Evolutionary conservation across 2,329 filamentous ascomycete species (phyloP), one percentile per base, ranked within the genome.

Genomic region (Cladosporium sp.): DNA sequence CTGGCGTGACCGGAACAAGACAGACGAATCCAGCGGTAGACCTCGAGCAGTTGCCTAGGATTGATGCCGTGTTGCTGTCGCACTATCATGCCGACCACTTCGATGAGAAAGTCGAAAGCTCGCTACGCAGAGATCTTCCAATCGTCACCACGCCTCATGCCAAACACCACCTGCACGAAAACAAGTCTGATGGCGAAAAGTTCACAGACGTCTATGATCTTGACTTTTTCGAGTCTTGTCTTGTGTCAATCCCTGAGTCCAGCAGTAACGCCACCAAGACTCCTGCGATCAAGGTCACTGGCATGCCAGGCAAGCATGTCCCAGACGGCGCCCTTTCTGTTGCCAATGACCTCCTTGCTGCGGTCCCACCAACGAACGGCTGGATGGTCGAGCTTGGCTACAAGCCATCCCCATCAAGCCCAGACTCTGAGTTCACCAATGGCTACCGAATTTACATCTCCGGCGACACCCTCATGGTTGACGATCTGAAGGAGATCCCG

Each of bases 111-210:
- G 77, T 80, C 24, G 78, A 80, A 61, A 66, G 63, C 1, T 73
- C 71, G 11, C 66, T 81, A 13, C 68, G 74, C 17, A 71, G 80
- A 1, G 70, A 74, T 19, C 69, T 86, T n/a, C 74, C 79, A 3
- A 85, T 86, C 59, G 73, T 86, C 53, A 82, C 79, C 3, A 86
- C 82, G 1, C 76, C 78, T 2, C 82, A 86, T 61, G 83, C 83
- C 0, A 74, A 79, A 57, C 56, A 67, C 18, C 77, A 76, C 56
- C 67, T 86, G 34, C 71, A 72, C 1, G 62, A 67, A 29, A 68
- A 53, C 63, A 72, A 70, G 57, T 64, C 59, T 0, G 65, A 68
- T 11, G 65, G 66, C 0, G 79, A 81, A 7, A 71, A 73, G 0
- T 85, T 85, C 60, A 78, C 68, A 12, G 64, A 70, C 1, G 79